Conservation (phyloP, 2,329 filamentous ascomycete genomes). For the Colletotrichum euphorbiae region DNA sequence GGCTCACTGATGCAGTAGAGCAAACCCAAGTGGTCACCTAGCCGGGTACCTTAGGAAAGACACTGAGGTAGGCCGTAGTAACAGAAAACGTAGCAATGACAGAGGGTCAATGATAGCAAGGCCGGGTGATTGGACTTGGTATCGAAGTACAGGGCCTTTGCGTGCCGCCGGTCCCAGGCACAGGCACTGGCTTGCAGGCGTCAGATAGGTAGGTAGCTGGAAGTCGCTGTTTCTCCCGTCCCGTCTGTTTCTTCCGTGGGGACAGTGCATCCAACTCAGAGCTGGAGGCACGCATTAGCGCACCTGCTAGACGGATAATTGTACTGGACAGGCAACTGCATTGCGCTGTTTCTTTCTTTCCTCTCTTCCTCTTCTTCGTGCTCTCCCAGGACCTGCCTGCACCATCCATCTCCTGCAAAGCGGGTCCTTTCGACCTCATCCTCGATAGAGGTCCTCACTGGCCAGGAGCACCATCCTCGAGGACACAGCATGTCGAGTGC, state of each 20-base stretch:
- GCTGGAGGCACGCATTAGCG: too few relatives aligned
- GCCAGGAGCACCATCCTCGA: neutral
- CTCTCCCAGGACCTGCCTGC: constrained; percentile 21
- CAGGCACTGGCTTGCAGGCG: too few relatives aligned
- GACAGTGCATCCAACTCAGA: too few relatives aligned
- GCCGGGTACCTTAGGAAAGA: neutral
- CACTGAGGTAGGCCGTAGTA: neutral
- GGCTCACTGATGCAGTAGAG: neutral
- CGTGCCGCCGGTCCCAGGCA: too few relatives aligned
- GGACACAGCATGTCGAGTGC: constrained; percentile 4
- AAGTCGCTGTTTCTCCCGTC: too few relatives aligned
- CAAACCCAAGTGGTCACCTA: neutral
- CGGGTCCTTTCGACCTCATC: neutral
- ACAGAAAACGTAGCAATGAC: too few relatives aligned
- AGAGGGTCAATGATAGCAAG: neutral
- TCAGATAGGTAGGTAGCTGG: too few relatives aligned
- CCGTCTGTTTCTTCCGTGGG: too few relatives aligned
- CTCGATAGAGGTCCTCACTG: constrained; percentile 6
- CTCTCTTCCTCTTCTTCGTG: neutral
- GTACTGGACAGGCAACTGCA: too few relatives aligned
- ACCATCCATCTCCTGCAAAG: constrained; percentile 1
- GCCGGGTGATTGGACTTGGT: neutral
- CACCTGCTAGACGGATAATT: too few relatives aligned
- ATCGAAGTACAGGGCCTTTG: neutral
- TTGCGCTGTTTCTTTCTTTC: neutral